These are phyloP conservation scores for Auricularia sp. DNA, from an alignment of 768 basidiomycete species.

Conservation along the genomic window DNA sequence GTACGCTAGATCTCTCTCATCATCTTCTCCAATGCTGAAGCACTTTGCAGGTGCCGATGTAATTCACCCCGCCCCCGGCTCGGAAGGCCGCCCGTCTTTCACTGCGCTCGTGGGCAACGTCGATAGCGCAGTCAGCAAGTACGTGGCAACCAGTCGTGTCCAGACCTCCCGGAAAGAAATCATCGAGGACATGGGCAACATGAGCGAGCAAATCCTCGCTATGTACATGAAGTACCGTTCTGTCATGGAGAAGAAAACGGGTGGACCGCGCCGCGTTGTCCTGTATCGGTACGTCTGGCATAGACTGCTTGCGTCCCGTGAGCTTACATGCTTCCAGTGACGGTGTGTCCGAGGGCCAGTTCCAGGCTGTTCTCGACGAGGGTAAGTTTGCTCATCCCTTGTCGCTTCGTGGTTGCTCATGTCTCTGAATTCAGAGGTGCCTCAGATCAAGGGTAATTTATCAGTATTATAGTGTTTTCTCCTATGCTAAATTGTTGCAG, in stretches of 20 bases:
- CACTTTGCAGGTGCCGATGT: constrained; percentile 58
- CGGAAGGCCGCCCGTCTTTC: constrained; percentile 71
- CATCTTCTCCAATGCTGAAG: too few species aligned
- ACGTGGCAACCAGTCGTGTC: constrained; percentile 48
- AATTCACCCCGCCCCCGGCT: constrained; percentile 73
- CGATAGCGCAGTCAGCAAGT: constrained; percentile 68
- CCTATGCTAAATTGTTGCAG: constrained; percentile 27
- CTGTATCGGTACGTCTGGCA: constrained; percentile 51
- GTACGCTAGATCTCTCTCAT: constrained; percentile 21
- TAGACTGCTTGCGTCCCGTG: background rate
- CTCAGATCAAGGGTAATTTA: constrained; percentile 42
- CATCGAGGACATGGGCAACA: constrained; percentile 57
- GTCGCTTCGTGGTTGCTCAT: constrained; percentile 1
- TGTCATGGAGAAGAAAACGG: constrained; percentile 39
- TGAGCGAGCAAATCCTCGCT: constrained; percentile 50
- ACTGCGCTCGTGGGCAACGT: constrained; percentile 74
- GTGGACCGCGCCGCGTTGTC: constrained; percentile 58
- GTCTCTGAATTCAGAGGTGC: constrained; percentile 33
- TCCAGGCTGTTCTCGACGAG: constrained; percentile 36
- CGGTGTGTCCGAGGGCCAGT: constrained; percentile 50
- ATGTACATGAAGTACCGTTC: constrained; percentile 53
- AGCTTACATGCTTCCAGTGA: constrained; percentile 21
- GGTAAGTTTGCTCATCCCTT: constrained; percentile 29
- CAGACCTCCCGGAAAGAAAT: constrained; percentile 67
- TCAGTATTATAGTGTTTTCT: background rate